Evolutionary conservation across 495 filamentous ascomycete species (phyloP).

Genomic region (Hyaloscypha hepaticicola): DNA sequence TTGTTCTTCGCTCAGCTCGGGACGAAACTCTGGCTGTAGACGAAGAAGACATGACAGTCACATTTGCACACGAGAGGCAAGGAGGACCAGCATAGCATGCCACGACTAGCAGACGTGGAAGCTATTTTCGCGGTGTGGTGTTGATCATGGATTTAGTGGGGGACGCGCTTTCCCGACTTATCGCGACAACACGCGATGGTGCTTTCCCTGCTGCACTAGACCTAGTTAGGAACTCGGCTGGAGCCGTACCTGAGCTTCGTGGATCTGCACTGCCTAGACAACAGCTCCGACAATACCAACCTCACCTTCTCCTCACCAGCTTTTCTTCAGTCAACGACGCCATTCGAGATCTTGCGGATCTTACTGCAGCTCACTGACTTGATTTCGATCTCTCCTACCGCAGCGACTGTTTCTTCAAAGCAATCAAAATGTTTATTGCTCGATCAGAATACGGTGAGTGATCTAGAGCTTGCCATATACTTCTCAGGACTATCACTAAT

Average conservation of each 20-base stretch:
- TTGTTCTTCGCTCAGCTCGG: slow-evolving; percentile 26
- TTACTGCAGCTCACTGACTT: slow-evolving; percentile 1
- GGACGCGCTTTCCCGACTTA: background rate
- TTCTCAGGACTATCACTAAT: slow-evolving; percentile 34
- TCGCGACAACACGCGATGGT: background rate
- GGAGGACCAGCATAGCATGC: background rate
- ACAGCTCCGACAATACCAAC: background rate
- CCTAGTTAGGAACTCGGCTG: background rate
- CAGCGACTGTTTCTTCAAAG: background rate
- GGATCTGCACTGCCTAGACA: background rate
- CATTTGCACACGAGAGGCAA: slow-evolving; percentile 22
- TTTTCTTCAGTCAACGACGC: background rate
- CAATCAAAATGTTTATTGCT: slow-evolving; percentile 93
- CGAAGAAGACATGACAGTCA: slow-evolving; percentile 31
- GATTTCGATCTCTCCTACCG: background rate
- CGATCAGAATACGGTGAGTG: slow-evolving; percentile 94
- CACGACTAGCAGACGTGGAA: background rate
- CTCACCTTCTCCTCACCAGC: background rate
- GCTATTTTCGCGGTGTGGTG: background rate
- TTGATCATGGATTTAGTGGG: background rate
- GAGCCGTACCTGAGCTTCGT: slow-evolving; percentile 2
- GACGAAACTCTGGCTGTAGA: slow-evolving; percentile 28
- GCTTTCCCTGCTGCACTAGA: no score
- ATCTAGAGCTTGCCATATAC: slow-evolving; percentile 23
- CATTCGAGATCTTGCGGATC: background rate